These are phyloP conservation scores for Nemania sp. DNA, from an alignment of 2,329 filamentous ascomycete genomes.

Conservation along the genomic window DNA sequence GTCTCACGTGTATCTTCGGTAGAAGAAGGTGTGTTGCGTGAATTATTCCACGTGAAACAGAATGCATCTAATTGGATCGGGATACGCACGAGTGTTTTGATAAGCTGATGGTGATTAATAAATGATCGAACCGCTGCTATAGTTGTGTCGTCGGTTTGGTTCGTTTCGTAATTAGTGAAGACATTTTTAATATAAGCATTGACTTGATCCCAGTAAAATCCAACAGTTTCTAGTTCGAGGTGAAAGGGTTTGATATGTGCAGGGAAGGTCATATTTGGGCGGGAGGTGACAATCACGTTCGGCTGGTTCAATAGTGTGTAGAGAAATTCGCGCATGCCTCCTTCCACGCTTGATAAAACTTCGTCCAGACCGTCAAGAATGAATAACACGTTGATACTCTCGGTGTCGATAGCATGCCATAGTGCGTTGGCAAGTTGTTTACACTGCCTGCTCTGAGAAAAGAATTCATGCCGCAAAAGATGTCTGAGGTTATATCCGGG, in stretches of 20 bases:
- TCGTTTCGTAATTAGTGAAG: constrained; percentile 21
- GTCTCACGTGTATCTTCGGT: constrained; percentile 30
- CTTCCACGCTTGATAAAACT: constrained; percentile 28
- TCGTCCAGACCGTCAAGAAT: constrained; percentile 51
- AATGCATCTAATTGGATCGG: constrained; percentile 50
- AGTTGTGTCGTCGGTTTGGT: constrained; percentile 17
- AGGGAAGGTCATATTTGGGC: constrained; percentile 35
- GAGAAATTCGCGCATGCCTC: neutral
- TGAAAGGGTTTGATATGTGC: constrained; percentile 23
- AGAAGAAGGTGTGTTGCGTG: neutral
- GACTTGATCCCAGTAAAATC: constrained; percentile 44
- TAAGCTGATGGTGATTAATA: constrained; percentile 37
- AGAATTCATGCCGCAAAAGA: constrained; percentile 1
- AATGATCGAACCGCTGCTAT: constrained; percentile 38
- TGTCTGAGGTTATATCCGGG: neutral
- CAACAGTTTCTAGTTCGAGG: constrained; percentile 46
- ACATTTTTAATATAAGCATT: constrained; percentile 30
- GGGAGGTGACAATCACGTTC: constrained; percentile 47
- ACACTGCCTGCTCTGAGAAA: neutral
- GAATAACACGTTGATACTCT: constrained; percentile 34
- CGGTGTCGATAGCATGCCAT: neutral
- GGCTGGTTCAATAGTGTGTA: constrained; percentile 28
- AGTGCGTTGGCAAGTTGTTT: neutral
- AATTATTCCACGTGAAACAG: constrained; percentile 43
- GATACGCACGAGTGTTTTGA: constrained; percentile 46